A percentile compares a stretch with the other conserved stretches of the same genome.
Conservation (phyloP, 331 rosid genomes). For the Malus hybrid region DNA sequence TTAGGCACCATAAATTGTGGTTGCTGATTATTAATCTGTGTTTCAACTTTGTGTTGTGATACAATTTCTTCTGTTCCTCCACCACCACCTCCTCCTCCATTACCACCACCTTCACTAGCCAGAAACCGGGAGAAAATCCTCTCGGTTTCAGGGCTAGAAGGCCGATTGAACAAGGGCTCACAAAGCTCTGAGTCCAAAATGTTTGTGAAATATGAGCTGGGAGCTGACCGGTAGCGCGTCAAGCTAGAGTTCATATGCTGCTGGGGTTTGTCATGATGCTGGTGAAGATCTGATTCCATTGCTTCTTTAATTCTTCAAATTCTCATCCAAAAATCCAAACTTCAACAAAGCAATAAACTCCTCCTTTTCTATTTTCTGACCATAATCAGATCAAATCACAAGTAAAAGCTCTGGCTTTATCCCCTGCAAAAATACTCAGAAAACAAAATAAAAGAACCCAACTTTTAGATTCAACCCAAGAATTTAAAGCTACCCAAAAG, state of each 20-base stretch:
- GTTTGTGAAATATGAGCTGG: constrained; percentile 61
- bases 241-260: constrained; percentile 57
- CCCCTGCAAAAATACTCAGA: background rate
- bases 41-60: constrained; percentile 3
- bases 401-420: background rate
- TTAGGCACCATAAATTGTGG: constrained; percentile 31
- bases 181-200: constrained; percentile 58
- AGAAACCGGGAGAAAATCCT: constrained; percentile 55
- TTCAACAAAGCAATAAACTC: background rate
- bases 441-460: background rate
- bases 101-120: constrained; percentile 18
- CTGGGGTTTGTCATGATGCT: constrained; percentile 27
- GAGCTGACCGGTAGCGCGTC: constrained; percentile 73
- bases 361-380: background rate
- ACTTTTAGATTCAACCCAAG: background rate
- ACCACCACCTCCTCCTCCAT: background rate
- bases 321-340: background rate
- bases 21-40: constrained; percentile 19
- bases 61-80: constrained; percentile 5
- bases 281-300: constrained; percentile 89
- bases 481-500: background rate
- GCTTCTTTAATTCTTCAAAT: constrained; percentile 12
- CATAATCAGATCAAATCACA: constrained; percentile 13
- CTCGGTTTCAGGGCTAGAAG: constrained; percentile 85
- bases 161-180: constrained; percentile 58